These are phyloP conservation scores for Nemania bipapillata DNA, from an alignment of 2,329 filamentous ascomycete species.

Conservation along the genomic window DNA sequence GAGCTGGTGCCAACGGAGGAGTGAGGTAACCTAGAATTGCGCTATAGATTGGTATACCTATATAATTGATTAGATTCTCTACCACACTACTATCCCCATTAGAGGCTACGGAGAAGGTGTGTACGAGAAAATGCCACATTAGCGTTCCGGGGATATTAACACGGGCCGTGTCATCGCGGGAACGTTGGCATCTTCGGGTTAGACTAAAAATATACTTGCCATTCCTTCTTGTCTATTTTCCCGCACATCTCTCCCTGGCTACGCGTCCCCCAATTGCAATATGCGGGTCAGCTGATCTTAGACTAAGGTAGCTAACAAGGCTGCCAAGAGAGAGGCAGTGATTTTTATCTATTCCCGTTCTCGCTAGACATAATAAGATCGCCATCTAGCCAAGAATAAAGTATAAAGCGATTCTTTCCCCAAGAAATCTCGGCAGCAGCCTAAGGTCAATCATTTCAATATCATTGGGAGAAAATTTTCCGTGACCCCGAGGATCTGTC, in stretches of 20 bases:
- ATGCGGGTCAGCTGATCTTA: neutral
- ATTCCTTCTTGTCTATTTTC: neutral
- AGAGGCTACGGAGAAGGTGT: neutral
- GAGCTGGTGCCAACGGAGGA: slow-evolving; percentile 18
- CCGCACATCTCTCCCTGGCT: neutral
- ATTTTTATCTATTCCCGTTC: neutral
- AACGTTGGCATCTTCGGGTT: neutral
- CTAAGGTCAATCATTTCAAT: neutral
- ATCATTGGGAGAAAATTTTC: neutral
- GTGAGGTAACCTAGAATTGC: neutral
- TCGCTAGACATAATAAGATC: neutral
- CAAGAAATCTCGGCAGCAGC: neutral
- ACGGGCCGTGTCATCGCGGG: neutral
- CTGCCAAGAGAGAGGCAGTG: neutral
- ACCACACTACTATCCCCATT: too few relatives aligned
- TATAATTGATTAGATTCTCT: neutral
- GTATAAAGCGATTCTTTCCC: neutral
- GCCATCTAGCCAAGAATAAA: neutral
- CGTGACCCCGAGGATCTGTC: neutral
- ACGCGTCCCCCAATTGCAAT: neutral
- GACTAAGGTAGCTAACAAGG: neutral
- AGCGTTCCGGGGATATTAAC: neutral
- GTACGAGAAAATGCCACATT: neutral
- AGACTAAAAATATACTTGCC: neutral
- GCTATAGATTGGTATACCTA: neutral